Base-by-base conservation (phyloP, 1,139 yeast genomes). In the Magnusiomyces clavatus region DNA sequence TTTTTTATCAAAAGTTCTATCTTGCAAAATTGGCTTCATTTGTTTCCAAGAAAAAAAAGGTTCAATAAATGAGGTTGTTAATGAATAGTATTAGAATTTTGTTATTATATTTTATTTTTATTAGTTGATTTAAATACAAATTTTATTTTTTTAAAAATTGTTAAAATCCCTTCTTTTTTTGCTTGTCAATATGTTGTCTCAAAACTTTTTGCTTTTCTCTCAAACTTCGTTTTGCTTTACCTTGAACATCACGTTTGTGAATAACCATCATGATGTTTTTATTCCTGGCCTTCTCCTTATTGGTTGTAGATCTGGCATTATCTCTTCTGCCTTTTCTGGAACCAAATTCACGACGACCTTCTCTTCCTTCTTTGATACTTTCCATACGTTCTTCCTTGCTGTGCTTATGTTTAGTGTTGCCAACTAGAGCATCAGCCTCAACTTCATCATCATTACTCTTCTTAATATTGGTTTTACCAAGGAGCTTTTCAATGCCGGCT, bases 251-350 rank as follows among this genome's bases (percentile, higher is more conserved):
- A 63, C 81, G 80, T 74, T 92, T 92, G 72, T 92, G 99, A 62
- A 92, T 86, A 90, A 86, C 86, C 99, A 92, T 92, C 67, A 94
- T 92, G 67, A 89, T 92, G 72, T 92, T 94, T 96, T 92, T 92
- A 89, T 88, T 88, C 69, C 97, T 80, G 19, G 90, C 95, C 80
- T 92, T 92, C 70, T 94, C 97, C 70, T 81, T 82, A 70, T 92
- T 92, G 14, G 99, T 94, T 17, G 97, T 90, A 44, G 96, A 86
- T 65, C 84, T 96, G 38, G 83, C 78, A 56, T 73, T 75, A 14
- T 63, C 66, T 43, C 61, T 63, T 69, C 89, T 80, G 62, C 96
- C 95, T 72, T 81, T 85, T 66, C 83, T 81, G 16, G 96, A 85
- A 36, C 97, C 96, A 63, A 82, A 90, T 54, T 86, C 96, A 66